Conservation (phyloP, 2,329 filamentous ascomycete genomes). For the Nemania sp. region DNA sequence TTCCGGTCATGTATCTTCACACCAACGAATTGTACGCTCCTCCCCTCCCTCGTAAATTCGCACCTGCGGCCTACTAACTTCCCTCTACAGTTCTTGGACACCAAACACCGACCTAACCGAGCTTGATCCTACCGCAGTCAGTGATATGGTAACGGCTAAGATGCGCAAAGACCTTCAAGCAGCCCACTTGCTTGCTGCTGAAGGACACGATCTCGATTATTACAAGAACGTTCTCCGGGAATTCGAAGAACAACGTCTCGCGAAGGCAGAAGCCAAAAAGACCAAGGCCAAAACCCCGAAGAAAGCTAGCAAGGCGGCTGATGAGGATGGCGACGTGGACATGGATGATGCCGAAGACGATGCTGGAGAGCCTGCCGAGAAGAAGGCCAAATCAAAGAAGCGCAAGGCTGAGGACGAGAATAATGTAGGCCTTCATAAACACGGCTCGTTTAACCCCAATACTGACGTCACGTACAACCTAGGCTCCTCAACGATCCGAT, state of each 20-base stretch:
- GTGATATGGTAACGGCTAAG: conserved; percentile 77
- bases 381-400: conserved; percentile 75
- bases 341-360: conserved; percentile 71
- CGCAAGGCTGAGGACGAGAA: conserved; percentile 86
- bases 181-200: conserved; percentile 83
- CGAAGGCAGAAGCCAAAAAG: conserved; percentile 62
- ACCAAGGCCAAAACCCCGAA: conserved; percentile 49
- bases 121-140: conserved; percentile 79
- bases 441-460: neutral
- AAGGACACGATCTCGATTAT: conserved; percentile 80
- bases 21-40: conserved; percentile 95
- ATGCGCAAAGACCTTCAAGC: conserved; percentile 81
- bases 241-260: conserved; percentile 73
- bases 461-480: conserved; percentile 22
- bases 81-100: conserved; percentile 81
- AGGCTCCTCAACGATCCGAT: conserved; percentile 70
- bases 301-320: conserved; percentile 63
- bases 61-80: conserved; percentile 30
- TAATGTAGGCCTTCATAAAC: conserved; percentile 66
- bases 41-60: neutral
- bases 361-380: conserved; percentile 56
- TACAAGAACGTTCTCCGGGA: conserved; percentile 85
- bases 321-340: conserved; percentile 69
- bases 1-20: conserved; percentile 92
- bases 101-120: conserved; percentile 84